Percentiles rank a stretch among this genome's conserved stretches.
Conservation (phyloP, 2,329 filamentous ascomycete species). For the Hymenoscyphus salicellus region DNA sequence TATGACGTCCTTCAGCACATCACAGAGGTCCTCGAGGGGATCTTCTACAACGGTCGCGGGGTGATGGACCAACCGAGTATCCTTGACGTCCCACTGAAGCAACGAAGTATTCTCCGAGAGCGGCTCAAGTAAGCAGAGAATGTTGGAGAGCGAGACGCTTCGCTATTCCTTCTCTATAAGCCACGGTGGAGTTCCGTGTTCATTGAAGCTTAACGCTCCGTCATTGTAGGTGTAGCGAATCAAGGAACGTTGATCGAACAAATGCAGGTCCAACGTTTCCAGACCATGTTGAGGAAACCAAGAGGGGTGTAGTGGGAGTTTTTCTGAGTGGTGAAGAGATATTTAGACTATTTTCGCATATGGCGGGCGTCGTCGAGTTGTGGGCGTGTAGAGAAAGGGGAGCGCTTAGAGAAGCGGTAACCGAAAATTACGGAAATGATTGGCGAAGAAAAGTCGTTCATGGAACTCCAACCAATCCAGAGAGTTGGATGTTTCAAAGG, state of each 20-base stretch:
- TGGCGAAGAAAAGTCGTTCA: constrained; percentile 2
- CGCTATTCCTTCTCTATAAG: constrained; percentile 16
- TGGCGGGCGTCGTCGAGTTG: constrained; percentile 12
- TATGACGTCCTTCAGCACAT: constrained; percentile 18
- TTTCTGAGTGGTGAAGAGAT: constrained; percentile 20
- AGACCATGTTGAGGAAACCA: constrained; percentile 13
- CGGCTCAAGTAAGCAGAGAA: constrained; percentile 11
- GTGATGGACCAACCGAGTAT: not conserved
- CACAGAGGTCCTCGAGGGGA: constrained; percentile 3
- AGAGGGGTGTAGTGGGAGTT: constrained; percentile 20
- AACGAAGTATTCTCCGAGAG: constrained; percentile 16
- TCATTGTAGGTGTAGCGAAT: constrained; percentile 4
- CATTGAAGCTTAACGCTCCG: constrained; percentile 12
- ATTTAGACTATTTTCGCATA: constrained; percentile 5
- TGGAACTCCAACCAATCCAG: not conserved
- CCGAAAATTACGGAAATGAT: not conserved
- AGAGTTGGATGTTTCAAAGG: not conserved
- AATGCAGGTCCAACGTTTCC: constrained; percentile 14
- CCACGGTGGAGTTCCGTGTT: constrained; percentile 25
- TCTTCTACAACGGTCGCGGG: constrained; percentile 7
- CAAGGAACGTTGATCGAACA: not conserved
- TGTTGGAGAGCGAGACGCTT: constrained; percentile 28
- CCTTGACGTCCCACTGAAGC: constrained; percentile 3
- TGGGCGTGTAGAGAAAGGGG: constrained; percentile 22
- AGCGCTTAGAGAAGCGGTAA: constrained; percentile 26